These are phyloP conservation scores for Neoboletus magnificus DNA, from an alignment of 768 basidiomycete genomes.

Conservation along the genomic window DNA sequence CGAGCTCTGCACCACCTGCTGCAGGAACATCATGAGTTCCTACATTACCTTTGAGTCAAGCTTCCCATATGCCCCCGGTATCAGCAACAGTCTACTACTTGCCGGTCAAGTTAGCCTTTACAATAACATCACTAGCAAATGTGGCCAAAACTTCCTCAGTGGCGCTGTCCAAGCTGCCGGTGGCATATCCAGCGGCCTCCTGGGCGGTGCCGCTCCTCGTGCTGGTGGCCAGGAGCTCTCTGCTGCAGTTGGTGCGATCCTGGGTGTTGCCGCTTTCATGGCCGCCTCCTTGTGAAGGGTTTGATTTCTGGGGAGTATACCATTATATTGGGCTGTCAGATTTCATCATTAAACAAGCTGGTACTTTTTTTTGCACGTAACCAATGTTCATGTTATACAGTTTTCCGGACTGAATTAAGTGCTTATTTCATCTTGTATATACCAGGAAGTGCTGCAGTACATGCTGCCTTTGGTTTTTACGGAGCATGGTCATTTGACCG, in stretches of 20 bases:
- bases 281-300: constrained; percentile 27
- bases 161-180: constrained; percentile 70
- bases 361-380: constrained; percentile 15
- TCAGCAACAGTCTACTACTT: constrained; percentile 62
- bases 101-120: constrained; percentile 65
- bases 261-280: constrained; percentile 34
- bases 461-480: constrained; percentile 2
- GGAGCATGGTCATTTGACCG: neutral
- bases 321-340: constrained; percentile 8
- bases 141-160: constrained; percentile 68
- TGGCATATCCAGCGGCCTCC: constrained; percentile 40
- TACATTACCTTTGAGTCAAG: constrained; percentile 76
- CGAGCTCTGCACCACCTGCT: constrained; percentile 78
- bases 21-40: constrained; percentile 65
- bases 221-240: constrained; percentile 24
- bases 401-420: constrained; percentile 5
- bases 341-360: constrained; percentile 23
- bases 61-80: constrained; percentile 73
- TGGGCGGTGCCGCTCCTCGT: constrained; percentile 30
- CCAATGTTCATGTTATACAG: constrained; percentile 9
- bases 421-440: constrained; percentile 20
- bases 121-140: constrained; percentile 54
- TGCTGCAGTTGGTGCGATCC: constrained; percentile 28
- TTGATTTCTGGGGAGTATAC: constrained; percentile 15
- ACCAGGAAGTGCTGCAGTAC: constrained; percentile 11